Evolutionary conservation across 2,329 filamentous ascomycete genomes (phyloP).

Genomic region (Fusarium pseudocircinatum): DNA sequence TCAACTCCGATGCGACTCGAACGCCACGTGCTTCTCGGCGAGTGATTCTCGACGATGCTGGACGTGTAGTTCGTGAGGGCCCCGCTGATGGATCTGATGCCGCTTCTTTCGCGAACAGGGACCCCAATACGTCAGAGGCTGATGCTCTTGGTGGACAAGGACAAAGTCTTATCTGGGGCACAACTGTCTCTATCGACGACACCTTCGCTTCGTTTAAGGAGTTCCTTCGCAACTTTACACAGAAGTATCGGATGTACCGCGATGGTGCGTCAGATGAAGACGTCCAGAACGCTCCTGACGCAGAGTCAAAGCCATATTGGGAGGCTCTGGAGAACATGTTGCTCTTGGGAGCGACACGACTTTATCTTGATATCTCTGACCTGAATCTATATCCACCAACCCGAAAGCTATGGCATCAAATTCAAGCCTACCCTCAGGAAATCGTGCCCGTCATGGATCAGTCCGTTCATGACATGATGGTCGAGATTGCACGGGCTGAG

Average conservation of each 20-base stretch:
- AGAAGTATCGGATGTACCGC: slow-evolving; percentile 91
- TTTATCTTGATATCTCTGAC: slow-evolving; percentile 90
- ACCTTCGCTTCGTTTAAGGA: slow-evolving; percentile 89
- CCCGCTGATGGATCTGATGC: slow-evolving; percentile 64
- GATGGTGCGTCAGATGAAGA: slow-evolving; percentile 85
- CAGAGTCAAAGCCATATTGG: slow-evolving; percentile 83
- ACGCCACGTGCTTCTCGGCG: slow-evolving; percentile 63
- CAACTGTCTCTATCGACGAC: slow-evolving; percentile 92
- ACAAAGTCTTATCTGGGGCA: slow-evolving; percentile 92
- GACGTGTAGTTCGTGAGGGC: slow-evolving; percentile 66
- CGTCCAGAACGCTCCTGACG: slow-evolving; percentile 73
- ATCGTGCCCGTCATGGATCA: slow-evolving; percentile 98
- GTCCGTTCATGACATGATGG: slow-evolving; percentile 90
- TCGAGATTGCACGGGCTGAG: slow-evolving; percentile 85
- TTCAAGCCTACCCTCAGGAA: slow-evolving; percentile 94
- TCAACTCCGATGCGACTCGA: slow-evolving; percentile 80
- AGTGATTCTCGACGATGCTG: slow-evolving; percentile 68
- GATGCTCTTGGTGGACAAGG: slow-evolving; percentile 85
- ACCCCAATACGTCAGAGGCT: slow-evolving; percentile 92
- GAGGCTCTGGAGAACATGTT: slow-evolving; percentile 91
- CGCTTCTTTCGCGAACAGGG: slow-evolving; percentile 67
- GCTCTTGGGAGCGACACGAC: slow-evolving; percentile 80
- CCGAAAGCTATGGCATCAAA: slow-evolving; percentile 92
- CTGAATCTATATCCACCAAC: slow-evolving; percentile 93
- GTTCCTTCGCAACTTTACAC: slow-evolving; percentile 90